phyloP scores from a whole-genome alignment of 768 basidiomycete species.

The Neoboletus brunneissimus region DNA sequence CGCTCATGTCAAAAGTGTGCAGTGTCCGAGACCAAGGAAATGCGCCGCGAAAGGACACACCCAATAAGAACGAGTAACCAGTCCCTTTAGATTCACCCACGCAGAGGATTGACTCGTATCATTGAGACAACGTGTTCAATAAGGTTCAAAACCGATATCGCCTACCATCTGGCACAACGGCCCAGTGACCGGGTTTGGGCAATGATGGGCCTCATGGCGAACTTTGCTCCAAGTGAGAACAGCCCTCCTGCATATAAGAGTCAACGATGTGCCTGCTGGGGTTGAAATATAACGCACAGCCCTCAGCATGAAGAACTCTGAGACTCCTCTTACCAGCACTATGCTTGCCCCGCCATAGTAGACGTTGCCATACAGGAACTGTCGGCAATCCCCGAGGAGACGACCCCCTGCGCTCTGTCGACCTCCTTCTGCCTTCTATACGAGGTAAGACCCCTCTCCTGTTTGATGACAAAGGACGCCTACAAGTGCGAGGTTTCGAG shows the following conservation, averaged over 20 bases:
- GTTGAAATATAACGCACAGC: conserved; percentile 14
- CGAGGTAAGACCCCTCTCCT: conserved; percentile 5
- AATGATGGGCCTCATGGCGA: conserved; percentile 6
- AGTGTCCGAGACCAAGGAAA: background rate
- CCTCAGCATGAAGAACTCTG: background rate
- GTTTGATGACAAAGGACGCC: background rate
- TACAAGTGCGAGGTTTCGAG: background rate
- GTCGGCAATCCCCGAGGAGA: conserved; percentile 17
- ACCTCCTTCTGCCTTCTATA: conserved; percentile 11
- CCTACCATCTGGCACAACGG: conserved; percentile 7
- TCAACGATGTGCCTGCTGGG: conserved; percentile 14
- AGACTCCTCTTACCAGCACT: background rate
- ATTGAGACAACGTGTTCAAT: conserved; percentile 12
- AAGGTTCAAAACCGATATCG: conserved; percentile 13
- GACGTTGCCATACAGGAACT: conserved; percentile 1
- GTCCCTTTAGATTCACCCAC: background rate
- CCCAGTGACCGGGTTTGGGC: conserved; percentile 18
- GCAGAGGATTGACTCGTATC: conserved; percentile 5
- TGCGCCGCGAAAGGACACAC: background rate
- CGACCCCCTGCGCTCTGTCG: conserved; percentile 6
- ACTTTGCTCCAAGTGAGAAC: background rate
- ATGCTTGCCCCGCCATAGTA: background rate
- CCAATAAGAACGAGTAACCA: conserved; percentile 3
- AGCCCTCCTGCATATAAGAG: conserved; percentile 9
- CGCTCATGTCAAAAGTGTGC: conserved; percentile 2